phyloP scores from a whole-genome alignment of 345 rosid species.

The Populus euphratica region DNA sequence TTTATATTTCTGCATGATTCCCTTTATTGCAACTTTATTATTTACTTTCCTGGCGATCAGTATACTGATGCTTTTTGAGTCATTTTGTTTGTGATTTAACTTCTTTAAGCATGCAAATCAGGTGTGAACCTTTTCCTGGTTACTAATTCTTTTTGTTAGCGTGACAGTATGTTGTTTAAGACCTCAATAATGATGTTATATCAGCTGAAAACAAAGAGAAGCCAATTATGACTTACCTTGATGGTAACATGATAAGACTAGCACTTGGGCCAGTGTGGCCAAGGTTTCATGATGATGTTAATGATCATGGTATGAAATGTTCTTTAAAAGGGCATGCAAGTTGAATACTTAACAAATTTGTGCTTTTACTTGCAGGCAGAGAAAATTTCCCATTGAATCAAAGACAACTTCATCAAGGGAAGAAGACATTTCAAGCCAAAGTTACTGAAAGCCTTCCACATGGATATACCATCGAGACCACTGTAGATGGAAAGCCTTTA shows the following conservation, averaged over 20 bases:
- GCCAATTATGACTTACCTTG: neutral
- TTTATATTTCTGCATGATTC: neutral
- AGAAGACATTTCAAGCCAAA: slow-evolving; percentile 75
- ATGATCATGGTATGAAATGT: neutral
- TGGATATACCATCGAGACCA: slow-evolving; percentile 81
- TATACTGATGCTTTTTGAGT: neutral
- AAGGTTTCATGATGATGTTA: neutral
- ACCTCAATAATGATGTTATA: neutral
- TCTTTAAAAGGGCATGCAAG: neutral
- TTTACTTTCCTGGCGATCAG: neutral
- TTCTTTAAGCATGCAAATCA: neutral
- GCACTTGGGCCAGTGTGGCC: neutral
- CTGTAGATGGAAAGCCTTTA: slow-evolving; percentile 79
- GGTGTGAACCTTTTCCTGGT: neutral
- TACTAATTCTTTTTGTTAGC: neutral
- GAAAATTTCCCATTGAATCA: slow-evolving; percentile 40
- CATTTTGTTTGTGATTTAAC: neutral
- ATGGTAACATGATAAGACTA: neutral
- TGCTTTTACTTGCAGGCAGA: slow-evolving; percentile 44
- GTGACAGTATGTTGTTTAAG: neutral
- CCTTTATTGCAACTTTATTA: neutral
- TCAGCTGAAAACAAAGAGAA: neutral
- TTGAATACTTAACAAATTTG: neutral
- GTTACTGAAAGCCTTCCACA: slow-evolving; percentile 65
- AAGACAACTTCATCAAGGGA: slow-evolving; percentile 48